Conservation (phyloP, 371 early-diverging fungal genomes). For the Syncephalastrum monosporum region DNA sequence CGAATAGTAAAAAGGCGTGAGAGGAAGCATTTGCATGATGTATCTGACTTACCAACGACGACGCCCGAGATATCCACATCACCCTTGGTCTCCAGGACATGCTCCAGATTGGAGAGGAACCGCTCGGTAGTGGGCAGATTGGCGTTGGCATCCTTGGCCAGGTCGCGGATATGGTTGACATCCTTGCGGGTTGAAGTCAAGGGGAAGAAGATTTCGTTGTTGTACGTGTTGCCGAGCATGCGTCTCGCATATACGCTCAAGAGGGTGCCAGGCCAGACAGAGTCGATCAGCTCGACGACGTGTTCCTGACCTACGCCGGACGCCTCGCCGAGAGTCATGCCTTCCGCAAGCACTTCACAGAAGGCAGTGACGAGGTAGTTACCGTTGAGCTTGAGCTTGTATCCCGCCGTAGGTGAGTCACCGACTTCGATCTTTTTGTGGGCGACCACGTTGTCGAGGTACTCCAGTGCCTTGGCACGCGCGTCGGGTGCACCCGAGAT, state of each 20-base stretch:
- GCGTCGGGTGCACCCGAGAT: slow-evolving; percentile 24
- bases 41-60: slow-evolving; percentile 30
- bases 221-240: slow-evolving; percentile 35
- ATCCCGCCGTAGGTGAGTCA: slow-evolving; percentile 37
- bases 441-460: slow-evolving; percentile 36
- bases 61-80: slow-evolving; percentile 39
- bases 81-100: slow-evolving; percentile 20
- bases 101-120: slow-evolving; percentile 27
- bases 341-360: slow-evolving; percentile 67
- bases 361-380: slow-evolving; percentile 63
- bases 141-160: slow-evolving; percentile 27
- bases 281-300: slow-evolving; percentile 55
- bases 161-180: slow-evolving; percentile 30
- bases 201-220: slow-evolving; percentile 28
- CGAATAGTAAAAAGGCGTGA: too few relatives aligned
- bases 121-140: slow-evolving; percentile 24
- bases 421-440: slow-evolving; percentile 47
- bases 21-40: neutral
- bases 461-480: slow-evolving; percentile 16
- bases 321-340: slow-evolving; percentile 66
- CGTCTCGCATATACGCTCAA: slow-evolving; percentile 31
- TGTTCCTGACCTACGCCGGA: slow-evolving; percentile 54
- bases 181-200: slow-evolving; percentile 37
- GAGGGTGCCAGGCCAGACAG: slow-evolving; percentile 48
- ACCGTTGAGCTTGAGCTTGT: slow-evolving; percentile 62